Conservation (phyloP, 345 rosid genomes). For the Microcos paniculata region DNA sequence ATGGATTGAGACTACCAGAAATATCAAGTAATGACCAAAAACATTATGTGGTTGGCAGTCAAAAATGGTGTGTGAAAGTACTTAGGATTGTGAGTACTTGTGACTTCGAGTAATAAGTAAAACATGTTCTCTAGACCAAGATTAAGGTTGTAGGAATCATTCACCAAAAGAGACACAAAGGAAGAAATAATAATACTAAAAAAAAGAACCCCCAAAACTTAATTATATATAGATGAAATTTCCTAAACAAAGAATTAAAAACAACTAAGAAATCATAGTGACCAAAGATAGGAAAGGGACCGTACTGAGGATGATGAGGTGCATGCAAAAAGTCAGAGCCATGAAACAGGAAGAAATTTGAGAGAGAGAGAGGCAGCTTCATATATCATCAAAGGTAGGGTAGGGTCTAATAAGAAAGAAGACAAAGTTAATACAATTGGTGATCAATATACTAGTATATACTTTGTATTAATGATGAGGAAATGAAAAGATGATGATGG, state of each 20-base stretch:
- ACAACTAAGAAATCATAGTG: background rate
- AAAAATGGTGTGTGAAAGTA: background rate
- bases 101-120: background rate
- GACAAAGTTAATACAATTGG: constrained; percentile 3
- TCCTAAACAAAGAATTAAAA: background rate
- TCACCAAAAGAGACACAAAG: background rate
- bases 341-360: background rate
- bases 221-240: background rate
- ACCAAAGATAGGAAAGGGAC: background rate
- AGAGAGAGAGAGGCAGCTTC: constrained; percentile 10
- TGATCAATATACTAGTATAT: background rate
- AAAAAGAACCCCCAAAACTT: background rate
- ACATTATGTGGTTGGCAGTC: background rate
- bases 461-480: background rate
- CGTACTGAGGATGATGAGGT: constrained; percentile 14
- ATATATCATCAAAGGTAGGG: constrained; percentile 7
- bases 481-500: background rate
- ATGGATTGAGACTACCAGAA: too few species aligned
- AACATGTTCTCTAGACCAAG: background rate
- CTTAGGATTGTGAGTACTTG: background rate
- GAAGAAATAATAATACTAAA: background rate
- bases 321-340: constrained; percentile 27
- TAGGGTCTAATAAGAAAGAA: background rate
- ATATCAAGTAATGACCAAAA: background rate
- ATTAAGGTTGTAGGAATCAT: background rate